Evolutionary conservation across 2,329 filamentous ascomycete genomes (phyloP).

Genomic region (Ilyonectria destructans): DNA sequence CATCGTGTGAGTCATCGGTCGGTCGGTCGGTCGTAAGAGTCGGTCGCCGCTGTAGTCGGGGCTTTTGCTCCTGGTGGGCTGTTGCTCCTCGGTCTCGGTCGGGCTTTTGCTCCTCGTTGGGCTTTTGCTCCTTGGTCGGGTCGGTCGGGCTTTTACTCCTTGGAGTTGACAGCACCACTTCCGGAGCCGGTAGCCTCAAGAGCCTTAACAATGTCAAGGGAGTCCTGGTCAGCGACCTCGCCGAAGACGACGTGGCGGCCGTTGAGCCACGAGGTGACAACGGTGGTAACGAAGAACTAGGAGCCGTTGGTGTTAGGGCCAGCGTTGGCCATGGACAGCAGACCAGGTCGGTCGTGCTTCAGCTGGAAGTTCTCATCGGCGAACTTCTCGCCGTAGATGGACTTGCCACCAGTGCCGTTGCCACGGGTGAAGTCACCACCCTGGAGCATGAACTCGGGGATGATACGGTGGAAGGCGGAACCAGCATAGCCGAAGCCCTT

Average conservation of each 20-base stretch:
- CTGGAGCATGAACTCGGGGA: slow-evolving; percentile 95
- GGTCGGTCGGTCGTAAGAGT: too few relatives aligned
- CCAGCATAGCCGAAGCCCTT: slow-evolving; percentile 88
- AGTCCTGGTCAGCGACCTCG: slow-evolving; percentile 72
- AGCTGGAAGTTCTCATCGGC: slow-evolving; percentile 90
- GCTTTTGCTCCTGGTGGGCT: too few relatives aligned
- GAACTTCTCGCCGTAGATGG: slow-evolving; percentile 97
- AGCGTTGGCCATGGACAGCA: slow-evolving; percentile 96
- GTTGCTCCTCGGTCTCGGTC: too few relatives aligned
- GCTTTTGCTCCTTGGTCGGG: too few relatives aligned
- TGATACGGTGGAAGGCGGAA: slow-evolving; percentile 93
- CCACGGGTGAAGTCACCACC: slow-evolving; percentile 95
- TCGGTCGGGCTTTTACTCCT: slow-evolving; percentile 62
- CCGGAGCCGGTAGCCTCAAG: slow-evolving; percentile 74
- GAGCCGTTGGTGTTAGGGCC: slow-evolving; percentile 97
- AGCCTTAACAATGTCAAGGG: slow-evolving; percentile 71
- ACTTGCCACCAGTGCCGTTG: slow-evolving; percentile 90
- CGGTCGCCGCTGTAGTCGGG: too few relatives aligned
- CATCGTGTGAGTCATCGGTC: too few relatives aligned
- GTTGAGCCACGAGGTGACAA: slow-evolving; percentile 89
- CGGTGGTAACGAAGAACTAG: slow-evolving; percentile 98
- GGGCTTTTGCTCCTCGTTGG: too few relatives aligned
- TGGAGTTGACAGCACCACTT: slow-evolving; percentile 70
- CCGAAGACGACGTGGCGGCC: slow-evolving; percentile 90
- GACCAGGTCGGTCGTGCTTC: slow-evolving; percentile 82